These are phyloP conservation scores for Termitomyces sp. DNA, from an alignment of 768 basidiomycete genomes.

Conservation along the genomic window DNA sequence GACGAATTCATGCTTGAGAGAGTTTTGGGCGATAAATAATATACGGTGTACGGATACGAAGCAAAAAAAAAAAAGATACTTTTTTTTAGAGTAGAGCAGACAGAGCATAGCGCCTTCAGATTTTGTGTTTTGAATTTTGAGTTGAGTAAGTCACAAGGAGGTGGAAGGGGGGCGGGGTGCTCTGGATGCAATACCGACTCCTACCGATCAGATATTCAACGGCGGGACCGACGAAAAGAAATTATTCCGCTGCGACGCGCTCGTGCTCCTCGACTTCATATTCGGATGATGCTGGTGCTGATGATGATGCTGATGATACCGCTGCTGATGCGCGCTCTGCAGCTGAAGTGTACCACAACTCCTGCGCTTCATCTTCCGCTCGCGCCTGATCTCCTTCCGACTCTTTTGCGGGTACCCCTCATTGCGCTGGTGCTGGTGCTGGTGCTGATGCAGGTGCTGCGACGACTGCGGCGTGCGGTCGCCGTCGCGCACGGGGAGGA, in stretches of 20 bases:
- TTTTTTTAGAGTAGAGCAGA: too few relatives aligned
- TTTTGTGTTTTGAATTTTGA: neutral
- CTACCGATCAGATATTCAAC: slow-evolving; percentile 11
- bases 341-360: slow-evolving; percentile 37
- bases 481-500: slow-evolving; percentile 42
- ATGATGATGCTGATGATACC: slow-evolving; percentile 38
- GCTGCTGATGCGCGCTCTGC: slow-evolving; percentile 37
- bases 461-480: slow-evolving; percentile 45
- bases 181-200: too few relatives aligned
- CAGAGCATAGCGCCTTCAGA: neutral
- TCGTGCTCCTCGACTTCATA: slow-evolving; percentile 15
- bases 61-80: too few relatives aligned
- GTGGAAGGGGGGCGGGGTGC: too few relatives aligned
- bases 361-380: slow-evolving; percentile 65
- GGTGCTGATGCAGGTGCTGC: slow-evolving; percentile 23
- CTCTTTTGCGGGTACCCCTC: slow-evolving; percentile 41
- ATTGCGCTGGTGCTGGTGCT: slow-evolving; percentile 27
- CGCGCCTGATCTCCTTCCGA: slow-evolving; percentile 59
- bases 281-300: slow-evolving; percentile 27
- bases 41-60: neutral
- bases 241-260: slow-evolving; percentile 15
- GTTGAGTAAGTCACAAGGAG: too few relatives aligned
- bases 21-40: neutral
- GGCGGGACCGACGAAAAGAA: slow-evolving; percentile 18
- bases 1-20: neutral